These are phyloP conservation scores for Keithomyces neogunnii DNA, from an alignment of 2,329 filamentous ascomycete genomes.

Conservation along the genomic window DNA sequence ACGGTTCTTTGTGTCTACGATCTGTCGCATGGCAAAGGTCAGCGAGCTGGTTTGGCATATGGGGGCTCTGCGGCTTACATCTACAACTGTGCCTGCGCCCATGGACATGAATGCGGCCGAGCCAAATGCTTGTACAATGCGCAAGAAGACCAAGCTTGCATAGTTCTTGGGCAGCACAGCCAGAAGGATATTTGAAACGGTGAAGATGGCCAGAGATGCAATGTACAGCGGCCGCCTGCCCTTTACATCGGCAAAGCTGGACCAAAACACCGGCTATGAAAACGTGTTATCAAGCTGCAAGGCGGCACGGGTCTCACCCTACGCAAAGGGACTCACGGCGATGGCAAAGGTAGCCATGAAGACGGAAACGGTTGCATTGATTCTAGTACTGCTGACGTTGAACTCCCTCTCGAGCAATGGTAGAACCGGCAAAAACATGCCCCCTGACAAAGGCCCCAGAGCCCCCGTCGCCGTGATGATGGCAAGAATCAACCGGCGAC, in stretches of 20 bases:
- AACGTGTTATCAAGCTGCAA: background rate
- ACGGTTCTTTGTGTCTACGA: constrained; percentile 27
- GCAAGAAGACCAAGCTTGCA: constrained; percentile 27
- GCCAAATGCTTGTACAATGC: constrained; percentile 33
- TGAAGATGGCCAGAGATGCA: constrained; percentile 28
- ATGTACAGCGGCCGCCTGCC: constrained; percentile 32
- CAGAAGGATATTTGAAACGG: constrained; percentile 29
- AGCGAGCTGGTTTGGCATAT: background rate
- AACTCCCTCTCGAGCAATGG: constrained; percentile 29
- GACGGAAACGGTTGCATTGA: constrained; percentile 35
- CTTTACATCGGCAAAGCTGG: constrained; percentile 27
- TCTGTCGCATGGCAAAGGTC: background rate
- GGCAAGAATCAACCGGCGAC: constrained; percentile 26
- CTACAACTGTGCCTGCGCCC: constrained; percentile 33
- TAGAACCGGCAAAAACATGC: constrained; percentile 34
- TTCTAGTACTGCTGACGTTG: constrained; percentile 21
- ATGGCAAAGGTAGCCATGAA: constrained; percentile 36
- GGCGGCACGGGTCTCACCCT: background rate
- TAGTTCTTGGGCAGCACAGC: constrained; percentile 28
- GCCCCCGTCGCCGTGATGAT: constrained; percentile 32
- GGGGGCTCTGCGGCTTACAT: constrained; percentile 15
- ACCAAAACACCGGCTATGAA: constrained; percentile 29
- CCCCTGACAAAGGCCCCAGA: constrained; percentile 33
- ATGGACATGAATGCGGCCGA: constrained; percentile 32
- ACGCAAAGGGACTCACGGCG: constrained; percentile 15